Conservation (phyloP, 177 flowering plant genomes). For the Vitis hybrid region DNA sequence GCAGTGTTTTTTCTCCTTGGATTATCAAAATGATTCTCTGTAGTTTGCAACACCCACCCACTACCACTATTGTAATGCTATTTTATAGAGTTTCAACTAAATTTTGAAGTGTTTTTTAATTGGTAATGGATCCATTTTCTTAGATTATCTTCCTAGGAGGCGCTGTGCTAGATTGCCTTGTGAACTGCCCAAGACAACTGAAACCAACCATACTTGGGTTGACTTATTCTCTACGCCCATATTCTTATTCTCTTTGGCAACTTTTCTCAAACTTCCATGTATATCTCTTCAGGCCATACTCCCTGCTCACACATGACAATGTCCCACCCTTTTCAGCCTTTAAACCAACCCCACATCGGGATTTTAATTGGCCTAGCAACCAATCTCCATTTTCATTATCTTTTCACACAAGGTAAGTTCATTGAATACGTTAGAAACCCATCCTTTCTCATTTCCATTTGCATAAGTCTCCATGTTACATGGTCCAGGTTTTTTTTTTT, state of each 20-base stretch:
- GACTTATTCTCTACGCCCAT: constrained; percentile 12
- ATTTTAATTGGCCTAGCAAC: too few species aligned
- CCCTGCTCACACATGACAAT: neutral
- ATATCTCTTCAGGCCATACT: neutral
- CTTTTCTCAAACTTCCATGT: neutral
- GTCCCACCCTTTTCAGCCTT: neutral
- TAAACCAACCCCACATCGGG: too few species aligned
- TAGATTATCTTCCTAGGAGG: constrained; percentile 12
- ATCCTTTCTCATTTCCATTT: too few species aligned
- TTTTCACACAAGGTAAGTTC: too few species aligned
- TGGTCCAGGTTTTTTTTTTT: neutral
- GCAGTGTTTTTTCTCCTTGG: neutral
- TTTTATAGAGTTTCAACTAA: neutral
- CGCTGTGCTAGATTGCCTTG: constrained; percentile 22
- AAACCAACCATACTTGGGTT: constrained; percentile 19
- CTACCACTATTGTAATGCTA: neutral
- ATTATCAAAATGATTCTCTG: neutral
- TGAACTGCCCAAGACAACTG: constrained; percentile 37
- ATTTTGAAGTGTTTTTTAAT: neutral
- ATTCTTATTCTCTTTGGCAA: neutral
- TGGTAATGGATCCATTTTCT: neutral
- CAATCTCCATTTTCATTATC: too few species aligned
- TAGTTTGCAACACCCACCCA: neutral
- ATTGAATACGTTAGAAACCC: too few species aligned
- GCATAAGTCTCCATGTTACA: too few species aligned